Conservation (phyloP, 371 early-diverging fungal species). For the Lichtheimia ornata region DNA sequence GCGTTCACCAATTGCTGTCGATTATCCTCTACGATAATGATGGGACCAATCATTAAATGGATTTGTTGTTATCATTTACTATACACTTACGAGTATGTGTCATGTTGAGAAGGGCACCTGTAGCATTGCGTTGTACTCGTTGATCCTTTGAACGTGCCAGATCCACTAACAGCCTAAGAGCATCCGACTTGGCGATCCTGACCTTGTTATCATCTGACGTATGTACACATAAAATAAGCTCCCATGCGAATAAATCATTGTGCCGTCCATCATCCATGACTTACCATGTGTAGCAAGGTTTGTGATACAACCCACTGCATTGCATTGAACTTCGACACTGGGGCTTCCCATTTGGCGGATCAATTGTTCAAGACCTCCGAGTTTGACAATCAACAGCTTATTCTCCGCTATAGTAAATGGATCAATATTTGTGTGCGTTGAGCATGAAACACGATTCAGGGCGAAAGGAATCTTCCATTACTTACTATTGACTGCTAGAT, state of each 20-base stretch:
- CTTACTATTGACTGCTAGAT: constrained; percentile 87
- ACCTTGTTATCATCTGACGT: constrained; percentile 83
- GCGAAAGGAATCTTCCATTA: neutral
- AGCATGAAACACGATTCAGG: too few relatives aligned
- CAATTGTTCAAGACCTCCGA: constrained; percentile 86
- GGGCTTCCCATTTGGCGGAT: constrained; percentile 86
- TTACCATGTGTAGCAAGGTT: constrained; percentile 88
- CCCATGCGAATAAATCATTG: too few relatives aligned
- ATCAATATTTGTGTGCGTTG: too few relatives aligned
- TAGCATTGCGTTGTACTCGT: constrained; percentile 90
- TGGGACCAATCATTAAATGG: neutral
- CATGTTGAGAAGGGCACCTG: constrained; percentile 93
- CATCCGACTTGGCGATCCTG: constrained; percentile 85
- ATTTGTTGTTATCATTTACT: too few relatives aligned
- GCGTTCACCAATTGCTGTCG: constrained; percentile 85
- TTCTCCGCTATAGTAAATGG: constrained; percentile 62
- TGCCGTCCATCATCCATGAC: neutral
- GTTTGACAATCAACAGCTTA: constrained; percentile 82
- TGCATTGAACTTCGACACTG: constrained; percentile 91
- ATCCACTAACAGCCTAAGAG: constrained; percentile 73
- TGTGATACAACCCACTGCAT: constrained; percentile 95
- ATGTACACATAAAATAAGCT: too few relatives aligned
- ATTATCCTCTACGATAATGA: constrained; percentile 63
- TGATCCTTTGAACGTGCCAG: constrained; percentile 87
- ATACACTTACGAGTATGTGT: constrained; percentile 73